These are phyloP conservation scores for Lactifluus rugatus DNA, from an alignment of 768 basidiomycete species.

Conservation along the genomic window DNA sequence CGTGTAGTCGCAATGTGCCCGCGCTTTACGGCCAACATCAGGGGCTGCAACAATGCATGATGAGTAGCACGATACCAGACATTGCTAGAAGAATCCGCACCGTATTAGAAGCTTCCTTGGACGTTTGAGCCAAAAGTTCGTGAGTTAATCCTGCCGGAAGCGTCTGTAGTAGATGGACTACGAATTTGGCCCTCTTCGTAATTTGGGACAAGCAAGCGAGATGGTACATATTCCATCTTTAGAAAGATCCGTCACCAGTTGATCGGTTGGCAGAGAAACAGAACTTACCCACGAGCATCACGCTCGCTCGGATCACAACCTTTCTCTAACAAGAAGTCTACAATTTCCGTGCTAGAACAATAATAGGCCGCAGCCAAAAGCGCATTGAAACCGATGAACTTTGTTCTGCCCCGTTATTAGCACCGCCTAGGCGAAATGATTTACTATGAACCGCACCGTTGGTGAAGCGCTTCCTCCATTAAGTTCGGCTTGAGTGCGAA, in stretches of 20 bases:
- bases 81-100: conserved; percentile 25
- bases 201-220: conserved; percentile 29
- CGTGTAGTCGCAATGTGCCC: conserved; percentile 25
- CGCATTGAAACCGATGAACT: conserved; percentile 37
- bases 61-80: background rate
- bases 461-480: conserved; percentile 34
- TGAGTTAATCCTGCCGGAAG: conserved; percentile 43
- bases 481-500: conserved; percentile 35
- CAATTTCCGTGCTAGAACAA: conserved; percentile 25
- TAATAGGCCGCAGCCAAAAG: conserved; percentile 34
- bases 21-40: conserved; percentile 42
- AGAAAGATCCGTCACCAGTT: background rate
- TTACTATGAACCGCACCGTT: conserved; percentile 28
- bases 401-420: conserved; percentile 29
- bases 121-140: conserved; percentile 36
- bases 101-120: conserved; percentile 38
- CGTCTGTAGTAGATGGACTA: conserved; percentile 38
- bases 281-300: conserved; percentile 37
- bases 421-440: background rate
- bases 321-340: conserved; percentile 44
- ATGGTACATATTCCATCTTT: conserved; percentile 52
- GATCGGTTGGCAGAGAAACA: background rate
- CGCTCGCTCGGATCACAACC: conserved; percentile 36
- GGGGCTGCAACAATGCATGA: conserved; percentile 31
- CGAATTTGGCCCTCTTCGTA: conserved; percentile 21